Percentiles rank a stretch among this genome's conserved stretches.
These are phyloP conservation scores for Sarocladium strictum DNA, from an alignment of 2,329 filamentous ascomycete species.

Conservation along the genomic window DNA sequence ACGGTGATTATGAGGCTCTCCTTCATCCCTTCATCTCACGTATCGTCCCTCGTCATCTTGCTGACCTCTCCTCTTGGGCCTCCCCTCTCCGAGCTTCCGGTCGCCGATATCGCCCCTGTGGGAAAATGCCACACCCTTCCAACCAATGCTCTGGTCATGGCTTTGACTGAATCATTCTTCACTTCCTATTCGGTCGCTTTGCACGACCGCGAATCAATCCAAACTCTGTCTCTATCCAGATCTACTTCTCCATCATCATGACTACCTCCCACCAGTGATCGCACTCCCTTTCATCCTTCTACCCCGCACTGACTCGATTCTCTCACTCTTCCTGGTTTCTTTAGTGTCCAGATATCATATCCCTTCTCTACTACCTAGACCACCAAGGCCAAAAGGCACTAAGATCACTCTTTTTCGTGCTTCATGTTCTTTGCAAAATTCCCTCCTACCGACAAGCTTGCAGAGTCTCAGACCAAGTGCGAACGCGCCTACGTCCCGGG, in stretches of 20 bases:
- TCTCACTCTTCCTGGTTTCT: neutral
- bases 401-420: neutral
- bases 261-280: too few species aligned
- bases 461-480: too few species aligned
- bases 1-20: too few species aligned
- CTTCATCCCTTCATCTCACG: slow-evolving; percentile 1
- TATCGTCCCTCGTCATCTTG: neutral
- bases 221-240: too few species aligned
- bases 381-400: neutral
- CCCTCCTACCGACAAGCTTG: too few species aligned
- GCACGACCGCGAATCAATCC: neutral
- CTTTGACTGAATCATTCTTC: too few species aligned
- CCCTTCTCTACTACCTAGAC: too few species aligned
- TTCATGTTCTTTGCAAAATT: neutral
- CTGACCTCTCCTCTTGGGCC: neutral
- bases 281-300: neutral
- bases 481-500: too few species aligned
- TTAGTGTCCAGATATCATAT: neutral
- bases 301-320: neutral
- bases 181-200: too few species aligned
- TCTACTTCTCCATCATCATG: too few species aligned
- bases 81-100: neutral
- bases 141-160: too few species aligned
- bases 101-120: slow-evolving; percentile 4
- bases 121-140: neutral